Conservation (phyloP, 1,139 yeast genomes). For the Meyerozyma guilliermondii region DNA sequence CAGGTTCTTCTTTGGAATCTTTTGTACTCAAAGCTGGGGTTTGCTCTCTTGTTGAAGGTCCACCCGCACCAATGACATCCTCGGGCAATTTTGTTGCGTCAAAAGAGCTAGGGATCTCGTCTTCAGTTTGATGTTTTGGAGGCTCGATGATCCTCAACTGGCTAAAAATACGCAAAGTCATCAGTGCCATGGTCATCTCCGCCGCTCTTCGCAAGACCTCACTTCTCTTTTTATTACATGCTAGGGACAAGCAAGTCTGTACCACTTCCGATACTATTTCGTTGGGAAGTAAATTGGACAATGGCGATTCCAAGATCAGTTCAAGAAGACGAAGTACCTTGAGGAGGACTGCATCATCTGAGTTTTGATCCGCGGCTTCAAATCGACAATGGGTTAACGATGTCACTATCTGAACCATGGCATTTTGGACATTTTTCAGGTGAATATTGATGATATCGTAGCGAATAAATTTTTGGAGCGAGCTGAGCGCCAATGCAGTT, state of each 20-base stretch:
- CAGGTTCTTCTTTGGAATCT: constrained; percentile 3
- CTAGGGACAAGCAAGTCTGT: constrained; percentile 87
- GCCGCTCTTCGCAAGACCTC: constrained; percentile 89
- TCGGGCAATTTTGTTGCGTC: constrained; percentile 33
- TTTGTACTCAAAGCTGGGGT: constrained; percentile 3
- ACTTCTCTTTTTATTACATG: constrained; percentile 88
- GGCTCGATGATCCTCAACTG: constrained; percentile 57
- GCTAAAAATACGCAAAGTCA: constrained; percentile 65
- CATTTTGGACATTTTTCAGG: constrained; percentile 41
- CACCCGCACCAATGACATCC: constrained; percentile 38
- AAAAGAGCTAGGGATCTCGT: constrained; percentile 31
- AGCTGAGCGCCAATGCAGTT: constrained; percentile 74
- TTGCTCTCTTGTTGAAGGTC: constrained; percentile 8
- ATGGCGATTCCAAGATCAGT: constrained; percentile 56
- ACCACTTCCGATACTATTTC: constrained; percentile 84
- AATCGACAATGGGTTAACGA: constrained; percentile 92
- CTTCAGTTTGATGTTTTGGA: constrained; percentile 21
- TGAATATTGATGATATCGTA: constrained; percentile 50
- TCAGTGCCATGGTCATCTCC: constrained; percentile 72
- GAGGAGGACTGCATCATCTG: constrained; percentile 86
- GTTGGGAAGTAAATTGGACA: constrained; percentile 65
- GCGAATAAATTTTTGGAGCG: constrained; percentile 66
- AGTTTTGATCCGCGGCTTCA: constrained; percentile 90
- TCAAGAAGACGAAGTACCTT: constrained; percentile 78
- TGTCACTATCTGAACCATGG: constrained; percentile 59